Conservation (phyloP, 768 basidiomycete genomes). For the Daedaleopsis sinensis region DNA sequence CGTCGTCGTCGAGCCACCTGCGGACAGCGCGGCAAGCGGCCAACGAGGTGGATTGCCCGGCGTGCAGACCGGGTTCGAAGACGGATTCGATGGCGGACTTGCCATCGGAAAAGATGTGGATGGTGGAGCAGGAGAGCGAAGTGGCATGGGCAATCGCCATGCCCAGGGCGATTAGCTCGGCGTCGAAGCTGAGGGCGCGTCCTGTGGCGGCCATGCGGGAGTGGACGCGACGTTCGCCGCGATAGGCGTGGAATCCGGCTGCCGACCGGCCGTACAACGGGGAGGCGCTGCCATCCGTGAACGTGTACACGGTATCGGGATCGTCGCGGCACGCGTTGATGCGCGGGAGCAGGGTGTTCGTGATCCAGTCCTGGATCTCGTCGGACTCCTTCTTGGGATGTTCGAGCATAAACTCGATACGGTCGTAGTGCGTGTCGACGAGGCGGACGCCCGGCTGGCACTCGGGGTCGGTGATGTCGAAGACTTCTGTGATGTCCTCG, state of each 20-base stretch:
- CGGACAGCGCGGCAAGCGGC: no score
- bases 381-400: background rate
- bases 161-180: background rate
- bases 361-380: background rate
- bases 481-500: background rate
- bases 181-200: background rate
- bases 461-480: background rate
- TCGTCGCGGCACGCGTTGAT: background rate
- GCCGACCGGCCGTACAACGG: background rate
- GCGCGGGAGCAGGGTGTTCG: background rate
- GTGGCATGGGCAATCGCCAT: background rate
- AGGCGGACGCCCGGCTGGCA: background rate
- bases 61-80: background rate
- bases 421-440: background rate
- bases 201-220: background rate
- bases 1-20: no score
- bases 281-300: background rate
- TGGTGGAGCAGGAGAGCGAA: background rate
- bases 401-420: background rate
- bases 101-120: background rate
- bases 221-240: background rate
- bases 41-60: no score
- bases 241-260: background rate
- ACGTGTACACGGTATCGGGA: background rate
- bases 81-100: background rate